Evolutionary conservation across 371 early-diverging fungal species (phyloP).

Genomic region (Circinella minor): DNA sequence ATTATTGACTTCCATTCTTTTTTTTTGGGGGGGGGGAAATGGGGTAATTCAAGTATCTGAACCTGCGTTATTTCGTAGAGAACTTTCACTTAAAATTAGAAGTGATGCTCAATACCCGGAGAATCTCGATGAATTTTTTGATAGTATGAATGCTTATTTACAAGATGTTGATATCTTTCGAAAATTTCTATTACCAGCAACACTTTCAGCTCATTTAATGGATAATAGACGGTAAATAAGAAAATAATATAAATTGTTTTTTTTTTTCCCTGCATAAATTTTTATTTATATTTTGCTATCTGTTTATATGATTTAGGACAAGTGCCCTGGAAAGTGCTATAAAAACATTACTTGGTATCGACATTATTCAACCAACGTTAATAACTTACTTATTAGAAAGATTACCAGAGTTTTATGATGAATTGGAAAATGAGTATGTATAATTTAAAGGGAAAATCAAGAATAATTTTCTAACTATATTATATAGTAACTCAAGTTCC

Average conservation of each 20-base stretch:
- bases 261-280: background rate
- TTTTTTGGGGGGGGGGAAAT: no score
- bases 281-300: background rate
- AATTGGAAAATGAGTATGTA: constrained; percentile 54
- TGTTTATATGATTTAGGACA: background rate
- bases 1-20: background rate
- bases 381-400: constrained; percentile 68
- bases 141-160: constrained; percentile 29
- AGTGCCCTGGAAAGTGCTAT: constrained; percentile 60
- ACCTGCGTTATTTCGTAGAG: constrained; percentile 39
- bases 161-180: constrained; percentile 34
- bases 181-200: constrained; percentile 41
- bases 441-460: background rate
- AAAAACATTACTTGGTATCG: constrained; percentile 65
- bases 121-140: constrained; percentile 28
- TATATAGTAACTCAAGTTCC: constrained; percentile 44
- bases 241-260: background rate
- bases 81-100: constrained; percentile 33
- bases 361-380: constrained; percentile 63
- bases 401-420: constrained; percentile 68
- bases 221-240: background rate
- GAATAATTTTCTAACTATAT: background rate
- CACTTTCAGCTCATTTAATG: constrained; percentile 18
- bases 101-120: constrained; percentile 24
- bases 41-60: constrained; percentile 20